phyloP scores from a whole-genome alignment of 1,284 basidiomycete species.

The Cryptococcus maquisensis region DNA sequence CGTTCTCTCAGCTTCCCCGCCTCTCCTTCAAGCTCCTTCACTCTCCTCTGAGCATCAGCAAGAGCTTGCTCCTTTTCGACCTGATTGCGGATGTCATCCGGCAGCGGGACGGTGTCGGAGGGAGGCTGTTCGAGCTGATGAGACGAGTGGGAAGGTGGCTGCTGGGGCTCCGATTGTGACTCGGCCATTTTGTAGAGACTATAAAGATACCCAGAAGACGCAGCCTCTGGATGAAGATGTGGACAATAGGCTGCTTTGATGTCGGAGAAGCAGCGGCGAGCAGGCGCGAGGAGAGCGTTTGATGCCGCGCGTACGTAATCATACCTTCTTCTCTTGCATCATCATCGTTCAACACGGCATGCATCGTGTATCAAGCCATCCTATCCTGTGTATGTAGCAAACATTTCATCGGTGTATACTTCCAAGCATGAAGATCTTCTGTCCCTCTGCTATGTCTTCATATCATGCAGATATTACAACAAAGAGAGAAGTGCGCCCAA shows the following conservation, averaged over 20 bases:
- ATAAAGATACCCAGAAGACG: too few species aligned
- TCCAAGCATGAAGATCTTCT: neutral
- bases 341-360: neutral
- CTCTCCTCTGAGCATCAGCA: conserved; percentile 32
- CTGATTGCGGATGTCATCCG: conserved; percentile 36
- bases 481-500: too few species aligned
- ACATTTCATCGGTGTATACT: too few species aligned
- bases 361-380: neutral
- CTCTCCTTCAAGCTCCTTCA: conserved; percentile 32
- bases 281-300: too few species aligned
- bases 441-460: neutral
- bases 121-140: neutral
- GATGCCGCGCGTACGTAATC: too few species aligned
- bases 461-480: neutral
- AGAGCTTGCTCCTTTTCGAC: conserved; percentile 47
- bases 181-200: too few species aligned
- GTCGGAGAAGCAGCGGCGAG: too few species aligned
- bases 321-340: neutral
- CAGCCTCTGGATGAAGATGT: too few species aligned
- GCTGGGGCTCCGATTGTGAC: too few species aligned
- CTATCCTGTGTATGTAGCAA: too few species aligned
- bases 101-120: neutral
- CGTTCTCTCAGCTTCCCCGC: conserved; percentile 31
- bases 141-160: too few species aligned
- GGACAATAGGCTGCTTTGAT: too few species aligned